These are phyloP conservation scores for Nemania sp. DNA, from an alignment of 2,329 filamentous ascomycete genomes.

Conservation along the genomic window DNA sequence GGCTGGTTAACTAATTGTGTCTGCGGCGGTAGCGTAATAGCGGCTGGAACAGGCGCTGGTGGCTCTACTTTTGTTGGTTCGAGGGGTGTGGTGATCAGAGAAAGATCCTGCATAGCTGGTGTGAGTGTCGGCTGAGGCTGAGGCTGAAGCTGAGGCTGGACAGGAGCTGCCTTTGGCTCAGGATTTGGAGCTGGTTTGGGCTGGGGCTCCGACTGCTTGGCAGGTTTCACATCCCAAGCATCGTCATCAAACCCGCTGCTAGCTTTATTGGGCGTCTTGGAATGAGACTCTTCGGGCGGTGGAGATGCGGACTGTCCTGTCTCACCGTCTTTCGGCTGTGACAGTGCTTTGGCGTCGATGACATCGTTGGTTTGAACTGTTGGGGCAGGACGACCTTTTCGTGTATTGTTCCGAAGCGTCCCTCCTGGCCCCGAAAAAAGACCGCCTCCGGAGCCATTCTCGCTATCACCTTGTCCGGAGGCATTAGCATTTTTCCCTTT, in stretches of 20 bases:
- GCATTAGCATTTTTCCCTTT: slow-evolving; percentile 51
- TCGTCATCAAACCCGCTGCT: slow-evolving; percentile 79
- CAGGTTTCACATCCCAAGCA: slow-evolving; percentile 93
- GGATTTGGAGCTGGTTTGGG: slow-evolving; percentile 63
- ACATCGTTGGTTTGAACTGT: slow-evolving; percentile 84
- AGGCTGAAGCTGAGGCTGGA: slow-evolving; percentile 37
- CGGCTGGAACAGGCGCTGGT: slow-evolving; percentile 39
- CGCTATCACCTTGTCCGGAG: slow-evolving; percentile 52
- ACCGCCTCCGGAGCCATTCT: slow-evolving; percentile 61
- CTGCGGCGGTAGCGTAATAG: slow-evolving; percentile 41
- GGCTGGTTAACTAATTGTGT: slow-evolving; percentile 40
- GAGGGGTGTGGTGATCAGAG: slow-evolving; percentile 57
- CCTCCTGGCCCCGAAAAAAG: slow-evolving; percentile 95
- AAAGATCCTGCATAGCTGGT: slow-evolving; percentile 57
- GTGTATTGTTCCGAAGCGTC: slow-evolving; percentile 87
- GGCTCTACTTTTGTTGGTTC: slow-evolving; percentile 52
- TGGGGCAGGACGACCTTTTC: slow-evolving; percentile 86
- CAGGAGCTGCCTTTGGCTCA: slow-evolving; percentile 50
- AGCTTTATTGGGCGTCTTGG: slow-evolving; percentile 41
- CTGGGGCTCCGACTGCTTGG: slow-evolving; percentile 57
- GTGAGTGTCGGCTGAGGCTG: slow-evolving; percentile 39
- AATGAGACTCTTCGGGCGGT: slow-evolving; percentile 33
- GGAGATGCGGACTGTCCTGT: slow-evolving; percentile 48
- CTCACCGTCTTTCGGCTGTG: slow-evolving; percentile 58
- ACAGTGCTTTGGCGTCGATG: slow-evolving; percentile 85